Evolutionary conservation across 2,329 filamentous ascomycete species (phyloP).

Genomic region (Sporothrix pallida): DNA sequence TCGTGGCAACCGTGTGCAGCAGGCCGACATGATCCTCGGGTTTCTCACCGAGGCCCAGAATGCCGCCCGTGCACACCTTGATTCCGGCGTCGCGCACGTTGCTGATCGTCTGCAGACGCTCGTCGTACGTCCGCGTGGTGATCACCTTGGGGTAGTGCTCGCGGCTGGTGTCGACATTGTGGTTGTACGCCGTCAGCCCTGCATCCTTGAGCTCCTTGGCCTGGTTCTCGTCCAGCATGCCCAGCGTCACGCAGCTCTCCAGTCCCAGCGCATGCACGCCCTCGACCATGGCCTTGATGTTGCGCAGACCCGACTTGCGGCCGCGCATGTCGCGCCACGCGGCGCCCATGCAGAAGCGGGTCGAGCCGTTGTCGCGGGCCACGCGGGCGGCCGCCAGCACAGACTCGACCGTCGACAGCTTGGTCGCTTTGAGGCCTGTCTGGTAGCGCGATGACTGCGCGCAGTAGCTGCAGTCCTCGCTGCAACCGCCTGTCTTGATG

Average conservation of each 20-base stretch:
- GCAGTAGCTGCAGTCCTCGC: constrained; percentile 92
- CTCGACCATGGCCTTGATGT: constrained; percentile 84
- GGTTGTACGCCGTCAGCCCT: constrained; percentile 89
- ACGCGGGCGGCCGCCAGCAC: constrained; percentile 78
- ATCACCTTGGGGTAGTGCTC: constrained; percentile 90
- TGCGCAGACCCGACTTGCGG: constrained; percentile 80
- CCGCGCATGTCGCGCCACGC: constrained; percentile 95
- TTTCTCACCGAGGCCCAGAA: constrained; percentile 82
- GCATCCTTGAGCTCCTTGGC: constrained; percentile 82
- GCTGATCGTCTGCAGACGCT: constrained; percentile 77
- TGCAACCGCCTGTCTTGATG: constrained; percentile 93
- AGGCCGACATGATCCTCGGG: constrained; percentile 80
- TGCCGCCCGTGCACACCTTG: constrained; percentile 88
- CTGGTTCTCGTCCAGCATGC: constrained; percentile 85
- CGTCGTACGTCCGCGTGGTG: constrained; percentile 84
- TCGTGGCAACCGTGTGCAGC: constrained; percentile 78
- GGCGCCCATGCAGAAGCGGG: constrained; percentile 93
- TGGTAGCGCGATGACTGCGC: constrained; percentile 83
- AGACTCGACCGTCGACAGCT: constrained; percentile 78
- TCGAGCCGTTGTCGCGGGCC: constrained; percentile 83
- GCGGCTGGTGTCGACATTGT: constrained; percentile 88
- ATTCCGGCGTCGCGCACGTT: constrained; percentile 86
- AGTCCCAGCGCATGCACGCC: constrained; percentile 82
- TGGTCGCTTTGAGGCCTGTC: constrained; percentile 78
- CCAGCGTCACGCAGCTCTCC: constrained; percentile 92